These are phyloP conservation scores for Saccharomycopsis schoenii DNA, from an alignment of 805 yeast species.

Conservation along the genomic window DNA sequence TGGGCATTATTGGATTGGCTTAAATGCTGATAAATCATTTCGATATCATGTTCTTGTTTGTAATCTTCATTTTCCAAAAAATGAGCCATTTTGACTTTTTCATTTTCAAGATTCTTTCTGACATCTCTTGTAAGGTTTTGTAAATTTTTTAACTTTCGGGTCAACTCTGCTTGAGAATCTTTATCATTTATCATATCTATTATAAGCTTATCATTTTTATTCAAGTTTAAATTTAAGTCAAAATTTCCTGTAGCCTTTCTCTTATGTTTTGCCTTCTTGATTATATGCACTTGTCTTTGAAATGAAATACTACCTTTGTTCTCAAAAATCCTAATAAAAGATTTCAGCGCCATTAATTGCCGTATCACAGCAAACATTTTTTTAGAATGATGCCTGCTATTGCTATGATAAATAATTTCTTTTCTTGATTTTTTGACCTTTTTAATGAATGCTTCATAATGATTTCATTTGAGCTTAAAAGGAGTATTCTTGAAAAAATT, in stretches of 20 bases:
- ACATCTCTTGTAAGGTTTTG: conserved; percentile 9
- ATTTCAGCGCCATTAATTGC: neutral
- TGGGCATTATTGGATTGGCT: neutral
- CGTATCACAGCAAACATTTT: neutral
- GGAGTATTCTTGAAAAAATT: neutral
- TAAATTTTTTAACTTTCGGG: conserved; percentile 11
- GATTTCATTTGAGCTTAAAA: neutral
- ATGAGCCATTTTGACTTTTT: neutral
- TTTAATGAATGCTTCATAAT: no score
- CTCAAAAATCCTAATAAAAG: neutral
- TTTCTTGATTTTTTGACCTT: no score
- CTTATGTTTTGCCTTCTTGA: neutral
- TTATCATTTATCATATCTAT: conserved; percentile 7
- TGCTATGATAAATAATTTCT: no score
- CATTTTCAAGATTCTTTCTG: conserved; percentile 2
- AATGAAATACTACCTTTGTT: neutral
- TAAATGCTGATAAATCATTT: conserved; percentile 7
- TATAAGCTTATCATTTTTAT: neutral
- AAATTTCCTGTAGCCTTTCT: neutral
- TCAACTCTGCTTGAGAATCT: conserved; percentile 8
- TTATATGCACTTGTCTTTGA: neutral
- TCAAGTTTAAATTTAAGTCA: neutral
- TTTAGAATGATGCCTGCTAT: neutral
- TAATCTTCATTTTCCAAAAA: neutral
- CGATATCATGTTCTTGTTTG: conserved; percentile 8